These are phyloP conservation scores for Fagopyrum homotropicum DNA, from an alignment of 148 eudicot species.

Conservation along the genomic window DNA sequence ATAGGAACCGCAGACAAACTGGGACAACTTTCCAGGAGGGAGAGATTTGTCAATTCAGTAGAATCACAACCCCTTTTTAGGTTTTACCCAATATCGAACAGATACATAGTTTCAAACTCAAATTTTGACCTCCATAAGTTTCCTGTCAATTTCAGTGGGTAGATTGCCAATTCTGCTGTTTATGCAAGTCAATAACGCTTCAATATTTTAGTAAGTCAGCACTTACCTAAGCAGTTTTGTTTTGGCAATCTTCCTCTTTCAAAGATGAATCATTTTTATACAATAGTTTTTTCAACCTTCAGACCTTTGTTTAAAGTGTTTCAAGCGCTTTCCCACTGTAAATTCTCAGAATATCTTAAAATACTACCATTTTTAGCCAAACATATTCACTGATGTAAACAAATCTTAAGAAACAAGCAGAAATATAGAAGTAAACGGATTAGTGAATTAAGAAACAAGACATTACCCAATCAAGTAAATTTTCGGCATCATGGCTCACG, in stretches of 20 bases:
- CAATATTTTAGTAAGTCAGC: neutral
- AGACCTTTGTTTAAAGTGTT: neutral
- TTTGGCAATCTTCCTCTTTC: neutral
- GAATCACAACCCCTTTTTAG: neutral
- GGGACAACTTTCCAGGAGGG: neutral
- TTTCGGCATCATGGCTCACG: conserved; percentile 11
- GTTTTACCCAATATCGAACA: neutral
- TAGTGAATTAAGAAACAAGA: neutral
- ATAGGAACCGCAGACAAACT: neutral
- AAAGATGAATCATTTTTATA: neutral
- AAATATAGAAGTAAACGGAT: neutral
- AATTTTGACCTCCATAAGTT: neutral
- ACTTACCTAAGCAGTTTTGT: neutral
- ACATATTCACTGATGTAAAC: neutral
- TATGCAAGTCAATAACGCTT: conserved; percentile 2
- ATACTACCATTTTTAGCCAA: neutral
- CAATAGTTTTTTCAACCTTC: neutral
- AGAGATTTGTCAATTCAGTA: neutral
- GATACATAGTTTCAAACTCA: too few relatives aligned
- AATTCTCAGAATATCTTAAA: neutral
- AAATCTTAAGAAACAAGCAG: neutral
- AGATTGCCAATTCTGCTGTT: neutral
- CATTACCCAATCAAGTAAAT: conserved; percentile 12
- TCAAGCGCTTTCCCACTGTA: neutral
- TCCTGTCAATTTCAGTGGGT: neutral